Base-by-base conservation (phyloP, 371 early-diverging fungal genomes). In the Ordospora colligata region DNA sequence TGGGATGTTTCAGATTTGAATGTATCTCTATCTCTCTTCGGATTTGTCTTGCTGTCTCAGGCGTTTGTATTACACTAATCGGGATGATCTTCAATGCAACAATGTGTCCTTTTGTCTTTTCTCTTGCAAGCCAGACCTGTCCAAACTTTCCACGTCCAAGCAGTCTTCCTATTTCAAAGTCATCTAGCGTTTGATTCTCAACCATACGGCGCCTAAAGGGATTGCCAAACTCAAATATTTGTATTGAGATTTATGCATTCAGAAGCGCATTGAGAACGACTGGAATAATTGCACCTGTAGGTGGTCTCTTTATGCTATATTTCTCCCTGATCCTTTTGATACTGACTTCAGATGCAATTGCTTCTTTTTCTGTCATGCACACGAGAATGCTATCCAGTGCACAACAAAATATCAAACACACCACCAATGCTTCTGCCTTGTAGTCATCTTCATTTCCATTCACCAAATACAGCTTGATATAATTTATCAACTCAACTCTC, bases 101-200 rank as follows among this genome's bases (percentile, higher is more conserved):
- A 14, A 95, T 86, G 73, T 88, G 92, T 21, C 90, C 91, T 46
- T 87, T 88, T 62, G 83, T 84, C 75, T 89, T 92, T 83, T 96
- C 94, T 69, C 88, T 87, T 12, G 95, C 97, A 19, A 94, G 85
- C 84, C 94, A 97, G 0, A 96, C 97, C 37, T 91, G 88, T 0
- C 97, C 99, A 86, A 97, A 97, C 75, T 93, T 92, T 7, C 99
- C 99, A 79, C 89, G 89, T 23, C 99, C 97, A 5, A 98, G 84
- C 0, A 90, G 85, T 49, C 88, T 86, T 10, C 95, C 97, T 63
- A 97, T 88, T 75, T 96, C 95, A 88, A 98, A 98, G 84, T 96
- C 95, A 11, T 89, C 83, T 50, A 96, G 80, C 9, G 89, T 86
- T 67, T 40, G 40, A 37, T 58, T 37, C 37, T 58, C 58, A 14